Evolutionary conservation across 768 basidiomycete genomes (phyloP), one percentile per base, ranked within the genome.

Genomic region (Pisolithus albus): DNA sequence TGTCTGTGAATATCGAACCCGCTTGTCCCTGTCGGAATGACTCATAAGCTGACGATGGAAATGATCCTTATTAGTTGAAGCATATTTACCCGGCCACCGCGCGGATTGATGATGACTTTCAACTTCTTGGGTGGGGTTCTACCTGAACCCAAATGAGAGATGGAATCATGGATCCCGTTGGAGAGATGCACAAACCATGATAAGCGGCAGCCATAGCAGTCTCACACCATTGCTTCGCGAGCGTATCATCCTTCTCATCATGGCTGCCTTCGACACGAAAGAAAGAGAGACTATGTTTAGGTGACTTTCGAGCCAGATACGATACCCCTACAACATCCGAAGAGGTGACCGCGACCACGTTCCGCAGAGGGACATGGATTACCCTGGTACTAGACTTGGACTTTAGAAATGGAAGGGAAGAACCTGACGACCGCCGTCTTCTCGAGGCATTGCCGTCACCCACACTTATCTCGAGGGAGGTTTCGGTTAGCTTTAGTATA

Each of bases 61-160:
- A 34, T 34, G 11, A 34, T 34, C 34, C 3, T 32, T 34, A 36
- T n/a, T 18, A 28, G 32, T 38, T 41, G 18, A 38, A 19, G 72
- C 83, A 28, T 62, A 4, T 23, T 23, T 23, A 89, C 90, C 19
- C 73, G 75, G n/a, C 92, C 92, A 47, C 91, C 83, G 50, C 76
- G 68, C 8, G 92, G 92, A 64, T 93, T 94, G 37, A 94, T 74
- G 40, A 94, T 62, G 7, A 92, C 76, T 55, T 82, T 80, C 28
- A 94, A 61, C 18, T 72, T 69, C 43, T 83, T 75, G 46, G 72
- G 64, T 19, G 75, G 80, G 57, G 77, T 76, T n/a, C 79, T 65
- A 39, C 79, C 86, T 75, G 50, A 28, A 32, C 9, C 47, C 46
- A 48, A 44, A 52, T 51, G 16, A 49, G 53, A 18, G 24, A 42